phyloP scores from a whole-genome alignment of 2,329 filamentous ascomycete species.

The Pyrenophora teres region DNA sequence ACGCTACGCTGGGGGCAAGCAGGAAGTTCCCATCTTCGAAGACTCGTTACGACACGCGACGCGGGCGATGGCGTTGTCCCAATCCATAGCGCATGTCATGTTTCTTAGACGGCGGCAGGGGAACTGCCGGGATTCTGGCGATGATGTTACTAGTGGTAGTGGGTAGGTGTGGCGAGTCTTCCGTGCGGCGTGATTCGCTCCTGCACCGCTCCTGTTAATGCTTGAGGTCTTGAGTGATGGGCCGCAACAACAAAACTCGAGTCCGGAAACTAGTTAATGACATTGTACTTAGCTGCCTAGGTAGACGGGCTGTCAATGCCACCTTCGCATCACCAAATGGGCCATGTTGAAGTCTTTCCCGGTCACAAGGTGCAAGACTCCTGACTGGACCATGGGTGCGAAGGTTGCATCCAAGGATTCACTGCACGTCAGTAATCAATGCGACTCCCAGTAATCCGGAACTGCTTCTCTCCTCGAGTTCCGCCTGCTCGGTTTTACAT shows the following conservation, averaged over 20 bases:
- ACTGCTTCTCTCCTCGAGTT: background rate
- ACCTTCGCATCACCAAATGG: background rate
- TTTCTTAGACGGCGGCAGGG: slow-evolving; percentile 2
- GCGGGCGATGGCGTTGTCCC: slow-evolving; percentile 4
- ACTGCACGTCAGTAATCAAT: background rate
- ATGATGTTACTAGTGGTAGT: background rate
- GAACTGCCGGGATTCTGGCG: background rate
- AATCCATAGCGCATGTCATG: slow-evolving; percentile 1
- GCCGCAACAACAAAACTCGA: background rate
- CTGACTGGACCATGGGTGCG: background rate
- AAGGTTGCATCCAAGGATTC: background rate
- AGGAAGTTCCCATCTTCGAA: background rate
- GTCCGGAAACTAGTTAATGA: background rate
- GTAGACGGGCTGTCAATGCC: background rate
- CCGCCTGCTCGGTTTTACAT: slow-evolving; percentile 4
- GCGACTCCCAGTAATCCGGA: background rate
- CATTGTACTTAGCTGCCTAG: background rate
- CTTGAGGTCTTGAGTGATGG: background rate
- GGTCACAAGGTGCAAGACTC: background rate
- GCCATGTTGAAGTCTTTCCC: background rate
- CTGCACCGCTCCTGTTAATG: background rate
- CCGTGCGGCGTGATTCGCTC: slow-evolving; percentile 20
- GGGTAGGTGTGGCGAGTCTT: slow-evolving; percentile 23
- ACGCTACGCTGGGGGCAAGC: background rate
- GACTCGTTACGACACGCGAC: slow-evolving; percentile 1